Conservation (phyloP, 805 yeast genomes). For the Lipomyces starkeyi region DNA sequence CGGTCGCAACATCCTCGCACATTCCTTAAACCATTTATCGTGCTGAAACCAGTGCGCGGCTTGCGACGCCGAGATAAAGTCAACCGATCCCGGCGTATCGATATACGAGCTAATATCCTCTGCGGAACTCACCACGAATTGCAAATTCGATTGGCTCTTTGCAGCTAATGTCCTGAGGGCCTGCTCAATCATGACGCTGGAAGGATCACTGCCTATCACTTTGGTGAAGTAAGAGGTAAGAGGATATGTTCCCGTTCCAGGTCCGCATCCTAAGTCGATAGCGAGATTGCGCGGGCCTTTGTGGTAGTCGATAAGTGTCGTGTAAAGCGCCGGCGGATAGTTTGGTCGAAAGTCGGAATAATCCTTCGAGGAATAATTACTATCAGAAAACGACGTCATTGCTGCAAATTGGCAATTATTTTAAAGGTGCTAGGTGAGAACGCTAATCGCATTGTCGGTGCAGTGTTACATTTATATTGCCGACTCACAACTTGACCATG, state of each 20-base stretch:
- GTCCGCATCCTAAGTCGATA: slow-evolving; percentile 80
- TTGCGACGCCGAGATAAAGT: slow-evolving; percentile 78
- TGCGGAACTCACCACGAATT: slow-evolving; percentile 31
- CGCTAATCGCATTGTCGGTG: too few relatives aligned
- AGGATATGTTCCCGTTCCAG: slow-evolving; percentile 73
- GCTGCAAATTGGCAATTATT: not conserved
- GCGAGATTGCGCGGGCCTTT: slow-evolving; percentile 47
- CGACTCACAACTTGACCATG: too few relatives aligned
- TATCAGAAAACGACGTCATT: slow-evolving; percentile 31
- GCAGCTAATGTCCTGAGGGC: slow-evolving; percentile 48
- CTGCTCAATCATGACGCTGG: slow-evolving; percentile 59
- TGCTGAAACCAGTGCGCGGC: slow-evolving; percentile 86
- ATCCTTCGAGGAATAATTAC: slow-evolving; percentile 20
- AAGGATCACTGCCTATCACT: slow-evolving; percentile 68
- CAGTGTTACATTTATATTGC: too few relatives aligned
- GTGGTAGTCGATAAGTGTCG: slow-evolving; percentile 53
- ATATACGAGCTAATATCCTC: slow-evolving; percentile 38
- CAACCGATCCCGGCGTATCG: slow-evolving; percentile 51
- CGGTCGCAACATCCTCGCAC: slow-evolving; percentile 57
- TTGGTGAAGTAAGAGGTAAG: slow-evolving; percentile 53
- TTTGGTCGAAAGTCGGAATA: slow-evolving; percentile 70
- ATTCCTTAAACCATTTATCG: slow-evolving; percentile 56
- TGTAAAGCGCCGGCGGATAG: slow-evolving; percentile 62
- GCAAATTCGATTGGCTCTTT: slow-evolving; percentile 31
- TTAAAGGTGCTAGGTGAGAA: not conserved